Evolutionary conservation across 768 basidiomycete species (phyloP), one percentile per base, ranked within the genome.

Genomic region (Infundibulicybe gibba): DNA sequence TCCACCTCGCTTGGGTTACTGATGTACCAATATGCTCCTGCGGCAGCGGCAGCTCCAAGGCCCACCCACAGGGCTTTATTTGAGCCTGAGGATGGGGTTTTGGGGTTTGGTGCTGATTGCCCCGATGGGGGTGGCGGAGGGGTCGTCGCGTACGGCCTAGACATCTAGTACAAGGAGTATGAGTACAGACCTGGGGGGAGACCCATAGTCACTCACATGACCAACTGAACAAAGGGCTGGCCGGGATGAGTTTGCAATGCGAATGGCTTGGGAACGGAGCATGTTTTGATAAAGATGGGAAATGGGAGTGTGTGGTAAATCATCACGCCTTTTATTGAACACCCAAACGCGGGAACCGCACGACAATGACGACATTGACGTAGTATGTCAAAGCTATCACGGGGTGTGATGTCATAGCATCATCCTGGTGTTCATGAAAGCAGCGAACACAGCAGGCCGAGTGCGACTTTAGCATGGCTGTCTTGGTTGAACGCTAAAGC

Each of bases 11-110:
- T 58, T 3, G 67, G 61, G 32, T 68, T 64, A 42, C 57, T 57
- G 55, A 67, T 64, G 53, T 72, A 76, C 52, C 66, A 72, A 48
- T 75, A 77, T 13, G 62, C 68, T 3, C 72, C 72, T 12, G 65
- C 72, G 21, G 63, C 68, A 0, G 61, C 65, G 12, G 64, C 69
- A 13, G 64, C 47, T n/a, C 65, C 74, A n/a, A 69, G 52, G 21
- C 59, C 61, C 14, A 60, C 41, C 46, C 68, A 70, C 5, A 72
- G 41, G 17, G 70, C 39, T 3, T 60, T 63, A 39, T 67, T 67
- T 0, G 58, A 53, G 48, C 62, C 54, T 5, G 56, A 41, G 11
- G 48, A 41, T 37, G 61, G 54, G 31, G 55, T 42, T 12, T 48
- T 59, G 10, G 59, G 58, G 11, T 65, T 64, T 5, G 59, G 57